Conservation (phyloP, 805 yeast genomes). For the Lipomyces sp. region DNA sequence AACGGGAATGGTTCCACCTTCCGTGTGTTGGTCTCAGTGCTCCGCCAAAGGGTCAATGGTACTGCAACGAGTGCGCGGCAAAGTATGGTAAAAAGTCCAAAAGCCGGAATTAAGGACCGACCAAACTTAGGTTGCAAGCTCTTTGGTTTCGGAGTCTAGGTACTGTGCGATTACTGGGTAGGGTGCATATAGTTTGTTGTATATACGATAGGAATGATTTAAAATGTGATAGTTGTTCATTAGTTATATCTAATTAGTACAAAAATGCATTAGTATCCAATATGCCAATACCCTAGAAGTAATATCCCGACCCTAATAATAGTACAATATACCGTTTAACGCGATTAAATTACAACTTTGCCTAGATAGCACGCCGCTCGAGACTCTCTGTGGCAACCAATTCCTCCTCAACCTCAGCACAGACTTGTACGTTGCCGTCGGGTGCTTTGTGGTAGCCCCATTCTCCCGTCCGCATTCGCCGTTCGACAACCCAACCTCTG, state of each 20-base stretch:
- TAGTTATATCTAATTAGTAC: neutral
- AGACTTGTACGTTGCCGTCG: slow-evolving; percentile 1
- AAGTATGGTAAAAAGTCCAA: slow-evolving; percentile 36
- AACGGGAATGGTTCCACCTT: slow-evolving; percentile 87
- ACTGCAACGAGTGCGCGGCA: slow-evolving; percentile 60
- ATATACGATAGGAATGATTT: neutral
- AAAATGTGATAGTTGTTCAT: slow-evolving; percentile 1
- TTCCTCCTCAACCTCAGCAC: slow-evolving; percentile 20
- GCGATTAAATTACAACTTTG: neutral
- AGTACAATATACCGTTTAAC: neutral
- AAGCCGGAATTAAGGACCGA: slow-evolving; percentile 4
- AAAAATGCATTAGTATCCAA: neutral
- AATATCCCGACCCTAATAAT: slow-evolving; percentile 2
- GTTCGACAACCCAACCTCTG: slow-evolving; percentile 37
- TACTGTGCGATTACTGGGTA: slow-evolving; percentile 2
- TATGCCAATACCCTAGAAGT: neutral
- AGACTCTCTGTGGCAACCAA: slow-evolving; percentile 27
- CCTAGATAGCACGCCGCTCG: slow-evolving; percentile 21
- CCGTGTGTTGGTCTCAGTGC: slow-evolving; percentile 87
- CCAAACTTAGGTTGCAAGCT: neutral
- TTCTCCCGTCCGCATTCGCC: slow-evolving; percentile 28
- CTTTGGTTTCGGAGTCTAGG: neutral
- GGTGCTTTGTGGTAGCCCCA: slow-evolving; percentile 8
- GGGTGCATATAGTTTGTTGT: slow-evolving; percentile 5
- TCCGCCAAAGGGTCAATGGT: slow-evolving; percentile 64